phyloP scores from a whole-genome alignment of 805 yeast genomes.

The Kodamaea kaohsiungensis region DNA sequence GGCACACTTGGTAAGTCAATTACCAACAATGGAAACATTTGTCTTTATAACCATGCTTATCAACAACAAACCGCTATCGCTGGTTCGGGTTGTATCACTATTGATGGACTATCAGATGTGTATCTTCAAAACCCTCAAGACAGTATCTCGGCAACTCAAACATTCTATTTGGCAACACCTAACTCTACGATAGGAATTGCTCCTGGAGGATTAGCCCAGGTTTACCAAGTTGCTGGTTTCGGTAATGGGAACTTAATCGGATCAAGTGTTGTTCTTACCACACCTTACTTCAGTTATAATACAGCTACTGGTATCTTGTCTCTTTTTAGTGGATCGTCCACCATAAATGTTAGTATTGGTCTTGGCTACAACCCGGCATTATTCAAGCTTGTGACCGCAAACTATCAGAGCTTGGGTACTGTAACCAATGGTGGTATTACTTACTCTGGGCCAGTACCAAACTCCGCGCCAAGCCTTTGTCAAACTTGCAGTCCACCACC shows the following conservation, averaged over 20 bases:
- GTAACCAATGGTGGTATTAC: slow-evolving; percentile 12
- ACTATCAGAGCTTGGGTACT: not conserved
- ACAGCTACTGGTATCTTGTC: slow-evolving; percentile 17
- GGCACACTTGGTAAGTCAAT: not conserved
- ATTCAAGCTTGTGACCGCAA: slow-evolving; percentile 7
- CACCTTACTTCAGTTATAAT: not conserved
- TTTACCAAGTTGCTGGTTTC: slow-evolving; percentile 26
- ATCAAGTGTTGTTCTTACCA: too few species aligned
- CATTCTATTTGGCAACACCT: slow-evolving; percentile 9
- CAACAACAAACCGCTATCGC: slow-evolving; percentile 20
- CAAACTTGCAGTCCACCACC: too few species aligned
- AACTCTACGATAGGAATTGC: slow-evolving; percentile 11
- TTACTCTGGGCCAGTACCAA: slow-evolving; percentile 11
- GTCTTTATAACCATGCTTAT: slow-evolving; percentile 23
- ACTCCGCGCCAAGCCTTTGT: too few species aligned
- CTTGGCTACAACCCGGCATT: slow-evolving; percentile 8
- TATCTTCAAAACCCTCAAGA: slow-evolving; percentile 10
- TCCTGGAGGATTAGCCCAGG: slow-evolving; percentile 18
- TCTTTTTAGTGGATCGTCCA: slow-evolving; percentile 4
- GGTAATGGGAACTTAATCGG: slow-evolving; percentile 31
- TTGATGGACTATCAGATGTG: slow-evolving; percentile 14
- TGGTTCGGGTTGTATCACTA: slow-evolving; percentile 31
- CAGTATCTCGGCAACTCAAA: slow-evolving; percentile 10
- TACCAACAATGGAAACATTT: slow-evolving; percentile 18
- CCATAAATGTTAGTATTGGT: slow-evolving; percentile 11